phyloP scores from a whole-genome alignment of 768 basidiomycete species.

The Rhodotorula sphaerocarpa region DNA sequence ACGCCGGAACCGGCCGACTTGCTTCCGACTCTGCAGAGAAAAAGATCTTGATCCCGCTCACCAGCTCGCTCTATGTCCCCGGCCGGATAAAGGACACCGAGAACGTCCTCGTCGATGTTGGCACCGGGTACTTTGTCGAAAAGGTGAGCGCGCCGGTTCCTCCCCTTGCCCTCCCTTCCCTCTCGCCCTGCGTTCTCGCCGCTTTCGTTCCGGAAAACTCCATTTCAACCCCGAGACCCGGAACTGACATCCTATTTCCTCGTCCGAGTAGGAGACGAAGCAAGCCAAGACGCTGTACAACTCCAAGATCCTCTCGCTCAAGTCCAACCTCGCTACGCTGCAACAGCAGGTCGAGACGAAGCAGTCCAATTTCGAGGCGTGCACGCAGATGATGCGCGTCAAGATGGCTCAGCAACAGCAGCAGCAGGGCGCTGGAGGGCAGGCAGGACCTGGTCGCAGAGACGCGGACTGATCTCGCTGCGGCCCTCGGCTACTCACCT shows the following conservation, averaged over 20 bases:
- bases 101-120: constrained; percentile 86
- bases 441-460: too few species aligned
- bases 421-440: background rate
- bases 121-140: constrained; percentile 91
- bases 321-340: constrained; percentile 70
- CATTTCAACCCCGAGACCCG: background rate
- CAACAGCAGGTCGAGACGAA: constrained; percentile 86
- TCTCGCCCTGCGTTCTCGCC: background rate
- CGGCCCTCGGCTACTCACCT: too few species aligned
- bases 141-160: constrained; percentile 55
- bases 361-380: constrained; percentile 52
- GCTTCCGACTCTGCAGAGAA: constrained; percentile 53
- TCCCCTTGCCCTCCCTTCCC: background rate
- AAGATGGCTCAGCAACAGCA: constrained; percentile 30
- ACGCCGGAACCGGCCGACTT: background rate
- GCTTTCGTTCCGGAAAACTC: background rate
- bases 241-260: background rate
- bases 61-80: constrained; percentile 89
- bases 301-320: constrained; percentile 70
- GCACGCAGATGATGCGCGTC: constrained; percentile 27
- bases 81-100: constrained; percentile 75
- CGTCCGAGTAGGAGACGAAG: constrained; percentile 56
- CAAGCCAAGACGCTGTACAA: constrained; percentile 76
- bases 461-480: too few species aligned
- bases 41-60: constrained; percentile 81